phyloP scores from a whole-genome alignment of 2,329 filamentous ascomycete species.

The Pseudopyrenochaeta lycopersici region DNA sequence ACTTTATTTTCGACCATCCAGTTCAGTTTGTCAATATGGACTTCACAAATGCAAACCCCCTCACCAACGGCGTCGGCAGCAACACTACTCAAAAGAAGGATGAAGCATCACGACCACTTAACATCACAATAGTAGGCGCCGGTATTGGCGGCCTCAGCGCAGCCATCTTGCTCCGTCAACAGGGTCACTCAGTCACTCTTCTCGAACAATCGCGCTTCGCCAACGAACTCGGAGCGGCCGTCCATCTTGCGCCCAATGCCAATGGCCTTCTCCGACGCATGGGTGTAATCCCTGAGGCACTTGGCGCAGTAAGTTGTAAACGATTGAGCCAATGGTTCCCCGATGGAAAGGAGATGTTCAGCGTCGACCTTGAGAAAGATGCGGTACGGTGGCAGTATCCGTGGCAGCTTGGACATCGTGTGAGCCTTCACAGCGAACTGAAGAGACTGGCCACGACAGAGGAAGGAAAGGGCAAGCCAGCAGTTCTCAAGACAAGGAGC shows the following conservation, averaged over 20 bases:
- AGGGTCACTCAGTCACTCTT: constrained; percentile 37
- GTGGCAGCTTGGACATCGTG: constrained; percentile 65
- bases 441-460: constrained; percentile 57
- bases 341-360: constrained; percentile 47
- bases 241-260: constrained; percentile 70
- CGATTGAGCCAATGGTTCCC: constrained; percentile 51
- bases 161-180: constrained; percentile 62
- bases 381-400: constrained; percentile 61
- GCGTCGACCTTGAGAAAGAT: constrained; percentile 46
- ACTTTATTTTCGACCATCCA: background rate
- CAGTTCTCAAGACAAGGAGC: constrained; percentile 53
- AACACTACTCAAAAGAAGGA: background rate
- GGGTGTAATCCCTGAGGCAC: constrained; percentile 52
- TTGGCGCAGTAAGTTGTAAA: constrained; percentile 45
- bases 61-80: constrained; percentile 8
- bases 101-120: constrained; percentile 42
- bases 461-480: constrained; percentile 46
- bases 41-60: constrained; percentile 11
- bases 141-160: constrained; percentile 65
- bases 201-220: constrained; percentile 62
- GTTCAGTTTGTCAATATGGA: constrained; percentile 15
- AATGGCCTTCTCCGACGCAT: constrained; percentile 64
- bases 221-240: constrained; percentile 66
- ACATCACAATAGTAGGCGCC: constrained; percentile 50
- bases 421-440: constrained; percentile 62